Evolutionary conservation across 2,329 filamentous ascomycete genomes (phyloP), one percentile per base, ranked within the genome.

Genomic region (Byssothecium circinans): DNA sequence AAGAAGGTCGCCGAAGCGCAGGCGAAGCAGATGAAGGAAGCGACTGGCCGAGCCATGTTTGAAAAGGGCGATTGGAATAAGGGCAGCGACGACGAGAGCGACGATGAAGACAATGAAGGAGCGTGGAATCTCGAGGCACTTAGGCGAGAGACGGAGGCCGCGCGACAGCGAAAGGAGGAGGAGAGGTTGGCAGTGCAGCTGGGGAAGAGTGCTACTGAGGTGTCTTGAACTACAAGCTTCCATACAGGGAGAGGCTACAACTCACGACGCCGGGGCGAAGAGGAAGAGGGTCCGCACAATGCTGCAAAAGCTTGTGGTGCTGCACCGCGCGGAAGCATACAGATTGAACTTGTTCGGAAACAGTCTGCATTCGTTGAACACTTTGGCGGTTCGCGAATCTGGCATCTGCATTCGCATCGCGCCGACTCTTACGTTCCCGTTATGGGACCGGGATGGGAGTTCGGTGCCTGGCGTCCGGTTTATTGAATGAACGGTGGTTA

Each of bases 1-100:
- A 99, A 99, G 85, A 97, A 96, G 81, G 87, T 86, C 14, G 94
- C 94, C 18, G 94, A 99, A 65, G 88, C 94, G 58, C 86, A 96
- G 74, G 90, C 91, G 39, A 85, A 87, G 67, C 85, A 87, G 74
- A 89, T 91, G 66, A 97, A 95, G 81, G 94, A 99, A 62, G 92
- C 91, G 18, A 99, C 94, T 17, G 94, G 94, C 64, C 85, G 91
- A 75, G 89, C 91, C 7, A 80, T 99, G 74, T 99, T 99, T 71
- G 94, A 99, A 75, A 94, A 91, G 72, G 94, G 94, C 64, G 91
- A 95, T 71, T 99, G 92, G 92, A 79, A 84, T 52, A 78, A 75
- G 38, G 85, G 86, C 29, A 81, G 81, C 25, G 83, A 82, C 79
- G 61, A 43, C 4, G 62, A 64, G 10, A 57, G 53, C 17, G 55